Conservation (phyloP, 1,139 yeast genomes). For the Diutina neorugosa region DNA sequence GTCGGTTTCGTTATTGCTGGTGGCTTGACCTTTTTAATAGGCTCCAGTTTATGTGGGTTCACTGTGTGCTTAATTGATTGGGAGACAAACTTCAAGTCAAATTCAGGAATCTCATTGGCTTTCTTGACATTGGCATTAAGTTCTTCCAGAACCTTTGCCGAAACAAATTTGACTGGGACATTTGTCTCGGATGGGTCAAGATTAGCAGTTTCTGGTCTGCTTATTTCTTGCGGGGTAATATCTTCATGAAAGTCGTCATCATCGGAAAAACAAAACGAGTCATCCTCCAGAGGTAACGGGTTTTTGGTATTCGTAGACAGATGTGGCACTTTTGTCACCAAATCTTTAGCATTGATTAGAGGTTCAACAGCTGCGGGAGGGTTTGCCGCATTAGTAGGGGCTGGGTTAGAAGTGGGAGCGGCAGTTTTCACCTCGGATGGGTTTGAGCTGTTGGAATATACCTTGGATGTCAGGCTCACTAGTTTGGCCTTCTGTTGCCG, state of each 20-base stretch:
- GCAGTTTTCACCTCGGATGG: background rate
- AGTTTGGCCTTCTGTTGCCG: background rate
- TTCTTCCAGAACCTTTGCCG: constrained; percentile 1
- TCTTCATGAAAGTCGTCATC: background rate
- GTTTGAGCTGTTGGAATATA: background rate
- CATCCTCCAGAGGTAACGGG: constrained; percentile 2
- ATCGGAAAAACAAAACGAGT: constrained; percentile 2
- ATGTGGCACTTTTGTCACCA: background rate
- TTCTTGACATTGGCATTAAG: background rate
- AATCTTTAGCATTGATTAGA: background rate
- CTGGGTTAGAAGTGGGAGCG: background rate
- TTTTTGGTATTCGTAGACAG: background rate
- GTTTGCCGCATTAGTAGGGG: background rate
- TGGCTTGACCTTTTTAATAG: background rate
- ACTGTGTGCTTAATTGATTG: background rate
- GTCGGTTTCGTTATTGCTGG: background rate
- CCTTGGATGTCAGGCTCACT: background rate
- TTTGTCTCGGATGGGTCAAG: background rate
- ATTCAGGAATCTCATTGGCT: background rate
- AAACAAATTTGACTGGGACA: background rate
- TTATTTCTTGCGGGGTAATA: background rate
- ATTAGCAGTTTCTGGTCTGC: background rate
- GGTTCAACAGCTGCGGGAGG: background rate
- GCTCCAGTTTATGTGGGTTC: background rate
- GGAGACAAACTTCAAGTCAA: background rate